These are phyloP conservation scores for Albophoma yamanashiensis DNA, from an alignment of 2,329 filamentous ascomycete species.

Conservation along the genomic window DNA sequence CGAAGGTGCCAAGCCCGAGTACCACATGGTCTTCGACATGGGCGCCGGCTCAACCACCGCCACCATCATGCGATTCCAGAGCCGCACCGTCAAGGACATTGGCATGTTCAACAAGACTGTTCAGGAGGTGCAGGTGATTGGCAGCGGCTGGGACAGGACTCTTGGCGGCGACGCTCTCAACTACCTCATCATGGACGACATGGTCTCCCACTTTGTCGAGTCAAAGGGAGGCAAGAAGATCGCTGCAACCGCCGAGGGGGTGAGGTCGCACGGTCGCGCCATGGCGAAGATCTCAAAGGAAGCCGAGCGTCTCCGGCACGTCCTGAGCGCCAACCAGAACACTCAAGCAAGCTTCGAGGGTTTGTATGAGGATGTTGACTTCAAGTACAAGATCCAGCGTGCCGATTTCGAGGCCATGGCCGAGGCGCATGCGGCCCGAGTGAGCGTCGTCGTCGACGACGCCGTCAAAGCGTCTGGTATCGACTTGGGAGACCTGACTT, in stretches of 20 bases:
- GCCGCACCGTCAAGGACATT: constrained; percentile 78
- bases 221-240: constrained; percentile 57
- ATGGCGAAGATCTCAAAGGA: constrained; percentile 91
- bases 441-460: constrained; percentile 58
- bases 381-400: constrained; percentile 80
- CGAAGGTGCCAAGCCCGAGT: constrained; percentile 76
- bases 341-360: constrained; percentile 75
- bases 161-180: constrained; percentile 88
- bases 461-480: constrained; percentile 67
- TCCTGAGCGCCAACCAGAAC: constrained; percentile 87
- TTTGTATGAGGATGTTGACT: constrained; percentile 83
- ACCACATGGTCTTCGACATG: constrained; percentile 95
- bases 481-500: constrained; percentile 66
- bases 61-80: constrained; percentile 82
- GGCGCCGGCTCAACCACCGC: constrained; percentile 90
- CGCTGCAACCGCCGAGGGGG: constrained; percentile 48
- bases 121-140: constrained; percentile 85
- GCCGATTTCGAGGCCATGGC: constrained; percentile 73
- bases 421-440: constrained; percentile 54
- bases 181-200: constrained; percentile 77
- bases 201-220: constrained; percentile 68
- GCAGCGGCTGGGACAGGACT: constrained; percentile 77
- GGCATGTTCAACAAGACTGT: constrained; percentile 94
- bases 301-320: constrained; percentile 73
- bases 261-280: constrained; percentile 69